Base-by-base conservation (phyloP, 2,329 filamentous ascomycete genomes). In the Torrubiella hemipterigena region DNA sequence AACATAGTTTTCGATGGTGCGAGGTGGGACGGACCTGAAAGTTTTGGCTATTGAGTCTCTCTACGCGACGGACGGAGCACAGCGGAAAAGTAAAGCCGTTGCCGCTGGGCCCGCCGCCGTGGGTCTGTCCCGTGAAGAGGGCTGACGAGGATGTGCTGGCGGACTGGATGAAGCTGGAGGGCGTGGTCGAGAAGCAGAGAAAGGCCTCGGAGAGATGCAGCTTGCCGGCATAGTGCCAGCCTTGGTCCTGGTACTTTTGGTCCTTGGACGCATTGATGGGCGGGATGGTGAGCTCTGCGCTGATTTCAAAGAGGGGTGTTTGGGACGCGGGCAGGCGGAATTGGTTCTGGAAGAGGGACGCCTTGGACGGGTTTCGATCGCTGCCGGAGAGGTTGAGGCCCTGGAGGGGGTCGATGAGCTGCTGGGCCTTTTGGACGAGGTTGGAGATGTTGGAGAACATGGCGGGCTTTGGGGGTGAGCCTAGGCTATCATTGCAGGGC, bases 71-170 rank as follows among this genome's bases (percentile, higher is more conserved):
- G 45, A 98, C 89, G 31, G 85, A 82, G 54, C 83, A 95, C 15
- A 98, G 69, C 5, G 91, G 91, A 33, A 96, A 75, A 3, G 84
- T 95, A 55, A 98, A 96, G 37, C 91, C 91, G 64, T 95, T 95
- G 23, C 87, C 89, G 33, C 84, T 83, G 4, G 91, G 89, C 0
- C 91, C 91, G 15, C 83, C 84, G 36, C 91, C 86, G 50, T 94
- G 81, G 17, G 89, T 95, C 54, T 93, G 84, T 12, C 87, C 91
- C 4, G 85, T 93, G 58, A 93, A 96, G 35, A 76, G 74, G 28
- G 80, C 84, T 14, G 86, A 87, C 1, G 81, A 78, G 39, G 75
- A 78, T 14, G 81, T 75, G 53, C 77, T 93, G 12, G 89, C 81
- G 1, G 80, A 78, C 40, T 77, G 77, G 25, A 83, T 56, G 56